Conservation (phyloP, 148 eudicot genomes). For the Rhododendron vialii region DNA sequence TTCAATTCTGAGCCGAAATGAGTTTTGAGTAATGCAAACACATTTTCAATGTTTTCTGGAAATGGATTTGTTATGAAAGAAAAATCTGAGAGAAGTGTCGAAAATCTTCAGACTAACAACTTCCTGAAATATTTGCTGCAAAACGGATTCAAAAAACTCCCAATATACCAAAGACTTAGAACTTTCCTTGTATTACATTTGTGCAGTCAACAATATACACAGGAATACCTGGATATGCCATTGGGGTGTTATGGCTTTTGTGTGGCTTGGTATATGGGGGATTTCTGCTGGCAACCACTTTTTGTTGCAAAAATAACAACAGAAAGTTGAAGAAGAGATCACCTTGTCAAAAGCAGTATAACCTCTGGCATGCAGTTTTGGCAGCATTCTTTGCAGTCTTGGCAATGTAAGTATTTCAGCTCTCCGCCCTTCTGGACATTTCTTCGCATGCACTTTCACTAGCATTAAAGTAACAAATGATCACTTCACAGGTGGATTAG, state of each 20-base stretch:
- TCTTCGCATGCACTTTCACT: neutral
- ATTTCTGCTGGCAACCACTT: conserved; percentile 26
- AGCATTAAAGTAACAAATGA: neutral
- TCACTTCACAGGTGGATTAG: neutral
- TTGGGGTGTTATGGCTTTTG: conserved; percentile 53
- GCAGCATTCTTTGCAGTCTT: conserved; percentile 37
- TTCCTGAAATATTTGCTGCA: neutral
- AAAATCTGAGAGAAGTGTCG: neutral
- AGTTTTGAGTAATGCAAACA: neutral
- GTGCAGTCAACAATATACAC: conserved; percentile 65
- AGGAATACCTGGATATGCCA: conserved; percentile 52
- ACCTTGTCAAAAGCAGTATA: conserved; percentile 38
- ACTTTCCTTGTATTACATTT: neutral
- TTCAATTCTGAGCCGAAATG: neutral
- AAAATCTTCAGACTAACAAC: neutral
- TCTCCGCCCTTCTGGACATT: neutral
- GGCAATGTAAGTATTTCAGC: conserved; percentile 46
- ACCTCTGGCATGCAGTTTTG: conserved; percentile 32
- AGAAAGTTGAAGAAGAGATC: conserved; percentile 30
- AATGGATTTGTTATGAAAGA: neutral
- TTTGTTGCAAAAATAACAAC: conserved; percentile 26
- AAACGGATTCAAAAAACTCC: neutral
- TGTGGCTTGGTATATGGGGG: conserved; percentile 41
- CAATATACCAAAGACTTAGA: neutral
- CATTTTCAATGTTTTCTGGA: neutral